A percentile compares a stretch with the other conserved stretches of the same genome.
These are phyloP conservation scores for Debaryomyces tyrocola DNA, from an alignment of 805 yeast genomes.

Conservation along the genomic window DNA sequence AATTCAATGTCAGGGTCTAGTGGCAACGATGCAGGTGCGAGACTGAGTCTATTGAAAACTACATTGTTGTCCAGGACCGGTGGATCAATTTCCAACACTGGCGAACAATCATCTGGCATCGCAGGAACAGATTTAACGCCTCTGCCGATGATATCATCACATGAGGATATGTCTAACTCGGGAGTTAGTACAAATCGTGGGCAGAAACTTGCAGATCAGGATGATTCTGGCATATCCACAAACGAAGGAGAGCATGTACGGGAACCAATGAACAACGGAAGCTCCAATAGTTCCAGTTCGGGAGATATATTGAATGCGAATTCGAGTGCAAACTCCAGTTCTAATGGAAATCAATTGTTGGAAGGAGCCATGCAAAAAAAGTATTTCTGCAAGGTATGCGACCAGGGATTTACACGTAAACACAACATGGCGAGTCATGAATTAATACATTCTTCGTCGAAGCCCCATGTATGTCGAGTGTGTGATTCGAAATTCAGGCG, in stretches of 20 bases:
- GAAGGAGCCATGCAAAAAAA: constrained; percentile 20
- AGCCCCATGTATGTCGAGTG: constrained; percentile 61
- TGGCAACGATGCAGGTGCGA: too few relatives aligned
- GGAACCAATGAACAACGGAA: background rate
- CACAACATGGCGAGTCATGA: constrained; percentile 75
- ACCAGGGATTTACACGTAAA: constrained; percentile 65
- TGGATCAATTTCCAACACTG: too few relatives aligned
- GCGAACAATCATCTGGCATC: too few relatives aligned
- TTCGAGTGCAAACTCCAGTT: background rate
- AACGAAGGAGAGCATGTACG: background rate
- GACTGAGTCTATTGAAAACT: too few relatives aligned
- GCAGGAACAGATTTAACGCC: too few relatives aligned
- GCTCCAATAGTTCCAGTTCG: background rate
- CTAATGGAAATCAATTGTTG: background rate
- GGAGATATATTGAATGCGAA: background rate
- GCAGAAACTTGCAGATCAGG: too few relatives aligned
- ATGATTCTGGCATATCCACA: too few relatives aligned
- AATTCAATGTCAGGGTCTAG: too few relatives aligned
- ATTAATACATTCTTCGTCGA: constrained; percentile 62
- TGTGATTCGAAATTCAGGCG: constrained; percentile 68
- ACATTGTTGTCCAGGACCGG: too few relatives aligned
- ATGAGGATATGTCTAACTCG: too few relatives aligned
- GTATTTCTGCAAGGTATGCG: constrained; percentile 58
- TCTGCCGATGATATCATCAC: too few relatives aligned
- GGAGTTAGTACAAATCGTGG: too few relatives aligned